phyloP scores from a whole-genome alignment of 495 filamentous ascomycete species.

The Neurospora sp. region DNA sequence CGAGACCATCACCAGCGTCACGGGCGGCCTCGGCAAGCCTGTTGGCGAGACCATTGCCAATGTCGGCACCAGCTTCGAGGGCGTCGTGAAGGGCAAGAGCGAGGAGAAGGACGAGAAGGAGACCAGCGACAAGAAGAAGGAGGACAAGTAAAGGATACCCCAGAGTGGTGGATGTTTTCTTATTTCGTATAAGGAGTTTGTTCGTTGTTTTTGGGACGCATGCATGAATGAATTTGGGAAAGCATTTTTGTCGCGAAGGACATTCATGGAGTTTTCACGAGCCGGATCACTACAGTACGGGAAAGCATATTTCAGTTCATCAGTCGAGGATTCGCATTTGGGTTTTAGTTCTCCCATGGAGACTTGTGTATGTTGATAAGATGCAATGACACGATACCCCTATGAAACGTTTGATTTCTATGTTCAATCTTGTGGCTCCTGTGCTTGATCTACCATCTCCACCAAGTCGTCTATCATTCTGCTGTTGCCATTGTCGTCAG shows the following conservation, averaged over 20 bases:
- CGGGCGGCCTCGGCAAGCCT: slow-evolving; percentile 52
- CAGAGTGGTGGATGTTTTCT: too few relatives aligned
- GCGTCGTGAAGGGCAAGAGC: slow-evolving; percentile 40
- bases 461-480: background rate
- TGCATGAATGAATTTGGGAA: background rate
- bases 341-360: background rate
- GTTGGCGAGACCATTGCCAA: slow-evolving; percentile 56
- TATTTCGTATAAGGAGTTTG: background rate
- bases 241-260: background rate
- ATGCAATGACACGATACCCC: background rate
- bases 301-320: background rate
- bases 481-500: background rate
- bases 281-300: background rate
- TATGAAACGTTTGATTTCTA: background rate
- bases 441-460: background rate
- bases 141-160: background rate
- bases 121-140: slow-evolving; percentile 47
- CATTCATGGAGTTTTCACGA: background rate
- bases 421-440: background rate
- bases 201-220: background rate
- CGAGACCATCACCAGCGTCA: slow-evolving; percentile 37
- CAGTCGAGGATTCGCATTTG: background rate
- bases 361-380: background rate
- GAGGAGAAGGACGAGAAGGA: slow-evolving; percentile 49
- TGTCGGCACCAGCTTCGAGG: slow-evolving; percentile 50